Evolutionary conservation across 2,329 filamentous ascomycete genomes (phyloP).

Genomic region (Volutella citrinella): DNA sequence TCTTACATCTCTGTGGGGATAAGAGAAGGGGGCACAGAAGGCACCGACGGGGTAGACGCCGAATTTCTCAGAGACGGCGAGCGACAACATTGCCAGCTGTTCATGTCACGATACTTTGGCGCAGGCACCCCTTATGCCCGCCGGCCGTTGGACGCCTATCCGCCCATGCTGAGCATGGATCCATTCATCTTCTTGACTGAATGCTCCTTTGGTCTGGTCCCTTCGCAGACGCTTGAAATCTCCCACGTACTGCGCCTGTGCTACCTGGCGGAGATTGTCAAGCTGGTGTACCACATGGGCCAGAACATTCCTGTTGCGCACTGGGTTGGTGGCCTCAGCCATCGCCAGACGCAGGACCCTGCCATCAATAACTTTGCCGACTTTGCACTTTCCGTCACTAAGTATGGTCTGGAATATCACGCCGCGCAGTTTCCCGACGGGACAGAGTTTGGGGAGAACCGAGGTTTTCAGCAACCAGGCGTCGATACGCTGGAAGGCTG

Average conservation of each 20-base stretch:
- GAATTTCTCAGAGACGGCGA: constrained; percentile 69
- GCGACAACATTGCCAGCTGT: constrained; percentile 72
- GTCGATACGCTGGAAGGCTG: constrained; percentile 52
- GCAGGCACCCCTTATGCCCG: constrained; percentile 38
- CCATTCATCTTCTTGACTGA: constrained; percentile 80
- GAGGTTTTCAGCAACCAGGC: constrained; percentile 53
- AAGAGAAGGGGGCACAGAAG: constrained; percentile 58
- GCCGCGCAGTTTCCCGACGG: constrained; percentile 26
- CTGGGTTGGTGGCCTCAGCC: constrained; percentile 47
- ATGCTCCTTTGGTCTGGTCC: constrained; percentile 66
- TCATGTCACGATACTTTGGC: constrained; percentile 57
- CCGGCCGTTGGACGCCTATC: constrained; percentile 43
- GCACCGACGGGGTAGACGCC: constrained; percentile 56
- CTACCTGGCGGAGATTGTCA: constrained; percentile 87
- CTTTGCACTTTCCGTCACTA: constrained; percentile 50
- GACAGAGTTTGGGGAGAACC: constrained; percentile 33
- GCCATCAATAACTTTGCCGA: constrained; percentile 53
- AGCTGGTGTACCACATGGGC: constrained; percentile 64
- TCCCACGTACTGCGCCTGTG: constrained; percentile 79
- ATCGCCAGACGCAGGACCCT: constrained; percentile 41
- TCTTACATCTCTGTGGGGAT: constrained; percentile 80
- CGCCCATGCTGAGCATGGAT: constrained; percentile 65
- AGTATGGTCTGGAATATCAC: constrained; percentile 41
- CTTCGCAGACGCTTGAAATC: constrained; percentile 69
- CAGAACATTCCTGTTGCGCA: constrained; percentile 49